Conservation (phyloP, 169 alveolate species). For the Plasmodium yoelii region DNA sequence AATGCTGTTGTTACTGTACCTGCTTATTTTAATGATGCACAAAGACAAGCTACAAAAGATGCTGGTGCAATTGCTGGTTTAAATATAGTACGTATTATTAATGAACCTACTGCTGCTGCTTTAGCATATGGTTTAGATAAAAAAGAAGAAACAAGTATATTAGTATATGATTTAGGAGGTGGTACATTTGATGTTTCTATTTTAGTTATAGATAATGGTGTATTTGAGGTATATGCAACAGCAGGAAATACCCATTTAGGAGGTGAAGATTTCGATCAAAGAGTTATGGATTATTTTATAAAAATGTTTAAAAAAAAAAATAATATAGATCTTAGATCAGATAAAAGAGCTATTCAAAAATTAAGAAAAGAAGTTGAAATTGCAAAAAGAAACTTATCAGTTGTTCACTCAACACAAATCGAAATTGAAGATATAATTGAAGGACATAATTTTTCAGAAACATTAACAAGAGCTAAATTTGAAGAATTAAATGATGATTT, state of each 20-base stretch:
- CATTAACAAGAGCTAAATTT: constrained; percentile 96
- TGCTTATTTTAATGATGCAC: constrained; percentile 99
- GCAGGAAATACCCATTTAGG: constrained; percentile 99
- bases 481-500: constrained; percentile 94
- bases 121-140: constrained; percentile 99
- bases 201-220: constrained; percentile 98
- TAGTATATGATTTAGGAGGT: constrained; percentile 99
- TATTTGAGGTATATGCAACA: constrained; percentile 98
- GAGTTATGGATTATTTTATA: constrained; percentile 97
- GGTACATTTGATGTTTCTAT: constrained; percentile 99
- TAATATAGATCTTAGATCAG: constrained; percentile 91
- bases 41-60: constrained; percentile 99
- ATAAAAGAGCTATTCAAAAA: constrained; percentile 97
- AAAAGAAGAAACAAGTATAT: constrained; percentile 95
- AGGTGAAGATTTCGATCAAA: constrained; percentile 96
- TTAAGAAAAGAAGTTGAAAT: constrained; percentile 98
- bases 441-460: constrained; percentile 93
- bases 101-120: constrained; percentile 99
- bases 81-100: constrained; percentile 97
- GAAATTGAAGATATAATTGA: constrained; percentile 94
- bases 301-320: constrained; percentile 94
- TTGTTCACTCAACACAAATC: constrained; percentile 92
- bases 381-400: constrained; percentile 96
- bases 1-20: constrained; percentile 97
- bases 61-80: constrained; percentile 99